Evolutionary conservation across 1,284 basidiomycete species (phyloP).

Genomic region (Rhodofomes roseus): DNA sequence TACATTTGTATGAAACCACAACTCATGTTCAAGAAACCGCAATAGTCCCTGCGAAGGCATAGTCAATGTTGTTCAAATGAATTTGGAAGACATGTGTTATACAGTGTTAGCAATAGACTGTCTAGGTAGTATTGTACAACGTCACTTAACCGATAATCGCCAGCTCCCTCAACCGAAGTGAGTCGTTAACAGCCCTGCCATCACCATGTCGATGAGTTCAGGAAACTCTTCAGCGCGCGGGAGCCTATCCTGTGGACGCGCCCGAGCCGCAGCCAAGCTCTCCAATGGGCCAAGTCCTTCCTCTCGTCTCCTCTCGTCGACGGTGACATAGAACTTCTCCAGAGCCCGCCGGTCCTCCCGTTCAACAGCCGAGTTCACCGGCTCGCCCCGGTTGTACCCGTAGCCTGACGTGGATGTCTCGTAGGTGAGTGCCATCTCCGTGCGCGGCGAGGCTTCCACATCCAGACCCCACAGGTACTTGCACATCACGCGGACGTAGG

Average conservation of each 20-base stretch:
- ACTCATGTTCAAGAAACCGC: too few species aligned
- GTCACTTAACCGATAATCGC: too few species aligned
- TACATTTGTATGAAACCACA: too few species aligned
- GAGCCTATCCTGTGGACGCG: not conserved
- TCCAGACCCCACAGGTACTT: slow-evolving; percentile 15
- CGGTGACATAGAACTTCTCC: not conserved
- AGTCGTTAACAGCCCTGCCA: too few species aligned
- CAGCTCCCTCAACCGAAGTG: too few species aligned
- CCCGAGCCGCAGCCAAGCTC: too few species aligned
- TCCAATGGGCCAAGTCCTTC: not conserved
- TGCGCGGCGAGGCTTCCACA: slow-evolving; percentile 3
- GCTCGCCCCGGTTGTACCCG: slow-evolving; percentile 11
- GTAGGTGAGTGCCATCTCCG: slow-evolving; percentile 13
- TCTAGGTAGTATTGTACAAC: too few species aligned
- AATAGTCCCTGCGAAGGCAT: too few species aligned
- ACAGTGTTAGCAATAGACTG: too few species aligned
- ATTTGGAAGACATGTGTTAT: too few species aligned
- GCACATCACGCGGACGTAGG: slow-evolving; percentile 9
- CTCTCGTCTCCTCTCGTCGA: not conserved
- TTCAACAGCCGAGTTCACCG: slow-evolving; percentile 2
- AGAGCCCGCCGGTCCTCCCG: slow-evolving; percentile 13
- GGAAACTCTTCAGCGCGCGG: not conserved
- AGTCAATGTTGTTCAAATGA: too few species aligned
- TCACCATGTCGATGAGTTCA: not conserved
- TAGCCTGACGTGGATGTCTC: slow-evolving; percentile 12